These are phyloP conservation scores for Acacia concinna DNA, from an alignment of 331 rosid genomes.

Conservation along the genomic window DNA sequence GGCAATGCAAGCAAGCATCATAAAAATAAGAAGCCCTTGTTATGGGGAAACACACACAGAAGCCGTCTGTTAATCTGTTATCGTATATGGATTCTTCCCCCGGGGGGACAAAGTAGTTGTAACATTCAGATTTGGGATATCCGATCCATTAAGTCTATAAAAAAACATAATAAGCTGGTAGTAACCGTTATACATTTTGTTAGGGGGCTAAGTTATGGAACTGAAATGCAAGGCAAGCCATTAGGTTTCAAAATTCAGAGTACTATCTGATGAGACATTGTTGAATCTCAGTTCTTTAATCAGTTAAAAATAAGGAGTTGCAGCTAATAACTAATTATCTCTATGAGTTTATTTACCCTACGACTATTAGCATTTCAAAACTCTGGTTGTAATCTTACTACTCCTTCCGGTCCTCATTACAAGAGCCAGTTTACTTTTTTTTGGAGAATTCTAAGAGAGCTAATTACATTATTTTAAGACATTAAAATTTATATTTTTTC, in stretches of 20 bases:
- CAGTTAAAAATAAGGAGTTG: background rate
- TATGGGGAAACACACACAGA: background rate
- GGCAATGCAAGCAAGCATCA: conserved; percentile 1
- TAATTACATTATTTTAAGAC: too few species aligned
- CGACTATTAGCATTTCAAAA: background rate
- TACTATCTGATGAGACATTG: background rate
- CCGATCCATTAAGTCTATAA: background rate
- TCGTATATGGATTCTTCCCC: background rate
- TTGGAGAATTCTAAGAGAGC: too few species aligned
- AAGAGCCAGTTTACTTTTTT: too few species aligned
- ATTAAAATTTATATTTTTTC: too few species aligned
- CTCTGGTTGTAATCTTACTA: background rate
- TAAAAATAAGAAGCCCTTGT: background rate
- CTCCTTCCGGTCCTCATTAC: too few species aligned
- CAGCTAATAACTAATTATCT: background rate
- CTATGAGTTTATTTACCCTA: background rate
- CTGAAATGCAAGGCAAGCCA: background rate
- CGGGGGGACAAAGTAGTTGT: too few species aligned
- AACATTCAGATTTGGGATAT: background rate
- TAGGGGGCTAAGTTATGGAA: conserved; percentile 1
- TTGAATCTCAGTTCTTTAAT: conserved; percentile 1
- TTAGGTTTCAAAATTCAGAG: background rate
- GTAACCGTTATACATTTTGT: background rate
- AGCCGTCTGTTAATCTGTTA: background rate
- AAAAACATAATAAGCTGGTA: background rate